Percentiles rank a stretch among this genome's conserved stretches.
Evolutionary conservation across 2,329 filamentous ascomycete species (phyloP).

Genomic region (Amylocarpus encephaloides): DNA sequence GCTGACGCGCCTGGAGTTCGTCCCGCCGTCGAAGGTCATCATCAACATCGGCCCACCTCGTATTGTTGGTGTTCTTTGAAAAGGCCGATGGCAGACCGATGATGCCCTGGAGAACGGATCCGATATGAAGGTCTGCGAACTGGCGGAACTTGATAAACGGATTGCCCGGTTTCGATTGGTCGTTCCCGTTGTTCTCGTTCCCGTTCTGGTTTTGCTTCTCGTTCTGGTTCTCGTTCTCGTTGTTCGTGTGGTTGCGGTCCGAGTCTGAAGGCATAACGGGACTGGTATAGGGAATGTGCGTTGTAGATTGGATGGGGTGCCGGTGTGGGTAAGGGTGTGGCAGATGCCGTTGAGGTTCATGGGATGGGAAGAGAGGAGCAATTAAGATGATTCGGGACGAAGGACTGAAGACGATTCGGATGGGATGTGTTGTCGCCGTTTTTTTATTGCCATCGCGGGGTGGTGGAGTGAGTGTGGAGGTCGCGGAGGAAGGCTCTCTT

Average conservation of each 20-base stretch:
- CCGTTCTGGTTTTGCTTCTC: no score
- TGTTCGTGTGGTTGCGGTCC: slow-evolving; percentile 15
- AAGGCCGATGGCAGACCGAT: slow-evolving; percentile 30
- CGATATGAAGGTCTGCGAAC: slow-evolving; percentile 27
- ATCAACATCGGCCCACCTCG: slow-evolving; percentile 26
- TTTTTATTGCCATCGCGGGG: not conserved
- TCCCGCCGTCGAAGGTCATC: slow-evolving; percentile 24
- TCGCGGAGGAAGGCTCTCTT: no score
- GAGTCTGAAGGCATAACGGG: slow-evolving; percentile 20
- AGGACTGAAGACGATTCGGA: not conserved
- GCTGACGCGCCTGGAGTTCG: slow-evolving; percentile 21
- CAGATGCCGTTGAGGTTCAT: not conserved
- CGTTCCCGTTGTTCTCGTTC: slow-evolving; percentile 9
- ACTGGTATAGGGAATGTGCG: not conserved
- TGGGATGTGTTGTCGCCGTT: not conserved
- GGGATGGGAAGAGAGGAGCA: not conserved
- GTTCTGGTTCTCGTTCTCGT: no score
- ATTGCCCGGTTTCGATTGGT: slow-evolving; percentile 21
- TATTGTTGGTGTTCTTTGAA: slow-evolving; percentile 17
- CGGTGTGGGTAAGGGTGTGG: not conserved
- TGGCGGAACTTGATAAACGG: slow-evolving; percentile 30
- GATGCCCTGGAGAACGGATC: slow-evolving; percentile 29
- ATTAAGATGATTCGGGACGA: no score
- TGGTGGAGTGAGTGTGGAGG: no score
- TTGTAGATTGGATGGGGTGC: not conserved